phyloP scores from a whole-genome alignment of 2,329 filamentous ascomycete genomes.

The Huntiella omanensis region DNA sequence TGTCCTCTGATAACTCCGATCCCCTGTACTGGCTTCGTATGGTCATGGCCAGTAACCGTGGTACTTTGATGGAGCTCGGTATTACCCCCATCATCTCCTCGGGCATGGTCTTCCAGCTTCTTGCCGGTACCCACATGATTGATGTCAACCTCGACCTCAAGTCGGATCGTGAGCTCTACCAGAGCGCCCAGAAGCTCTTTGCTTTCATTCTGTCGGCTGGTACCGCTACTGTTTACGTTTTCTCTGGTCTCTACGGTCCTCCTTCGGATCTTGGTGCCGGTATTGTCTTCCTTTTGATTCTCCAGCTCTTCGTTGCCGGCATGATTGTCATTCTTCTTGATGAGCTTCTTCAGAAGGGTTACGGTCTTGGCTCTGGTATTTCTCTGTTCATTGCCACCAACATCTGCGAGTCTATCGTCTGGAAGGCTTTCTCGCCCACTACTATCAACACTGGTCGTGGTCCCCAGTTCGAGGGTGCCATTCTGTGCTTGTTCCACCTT shows the following conservation, averaged over 20 bases:
- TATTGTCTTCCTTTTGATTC: conserved; percentile 94
- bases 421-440: conserved; percentile 98
- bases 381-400: conserved; percentile 99
- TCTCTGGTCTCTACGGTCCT: conserved; percentile 93
- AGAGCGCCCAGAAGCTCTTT: conserved; percentile 97
- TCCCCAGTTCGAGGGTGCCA: conserved; percentile 95
- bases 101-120: conserved; percentile 99
- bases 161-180: conserved; percentile 98
- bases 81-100: conserved; percentile 99
- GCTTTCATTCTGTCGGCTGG: conserved; percentile 96
- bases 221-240: conserved; percentile 93
- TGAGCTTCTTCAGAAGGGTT: conserved; percentile 97
- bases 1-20: conserved; percentile 95
- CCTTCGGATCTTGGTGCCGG: conserved; percentile 92
- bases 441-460: conserved; percentile 99
- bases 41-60: conserved; percentile 98
- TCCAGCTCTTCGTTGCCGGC: conserved; percentile 92
- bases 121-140: conserved; percentile 97
- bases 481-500: conserved; percentile 94
- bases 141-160: conserved; percentile 99
- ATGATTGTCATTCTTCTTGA: conserved; percentile 98
- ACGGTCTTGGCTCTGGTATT: conserved; percentile 94
- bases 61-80: conserved; percentile 88
- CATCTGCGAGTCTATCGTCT: conserved; percentile 99
- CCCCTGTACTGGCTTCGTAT: conserved; percentile 99